Base-by-base conservation (phyloP, 306 rosid species). In the Trifolium pratense region DNA sequence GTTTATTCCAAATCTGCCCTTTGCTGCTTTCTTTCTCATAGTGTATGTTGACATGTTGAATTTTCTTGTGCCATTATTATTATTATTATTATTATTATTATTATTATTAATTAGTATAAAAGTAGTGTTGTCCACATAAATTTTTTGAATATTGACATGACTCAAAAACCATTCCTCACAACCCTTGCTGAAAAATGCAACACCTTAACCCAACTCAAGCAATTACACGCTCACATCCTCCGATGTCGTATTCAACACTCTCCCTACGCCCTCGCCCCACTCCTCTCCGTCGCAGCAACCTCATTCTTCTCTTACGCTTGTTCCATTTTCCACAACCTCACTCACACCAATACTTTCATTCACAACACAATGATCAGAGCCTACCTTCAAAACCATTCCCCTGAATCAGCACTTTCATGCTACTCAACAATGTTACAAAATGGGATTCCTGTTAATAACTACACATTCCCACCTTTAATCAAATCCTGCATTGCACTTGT, bases 321-420 rank as follows among this genome's bases (percentile, higher is more conserved):
- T 43, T 52, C 84, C 42, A 77, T 93, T 71, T 93, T 87, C 85
- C 45, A 52, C 6, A 80, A 84, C 78, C 85, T 81, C 57, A 60
- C 49, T 45, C 82, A 76, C 79, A 87, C 86, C 73, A 89, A 89
- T 74, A 85, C 85, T 23, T 90, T 91, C 89, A 86, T 85, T 75
- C 46, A 87, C 84, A 93, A 90, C 78, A 73, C 81, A 70, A 90
- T 93, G 96, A 87, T 93, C 85, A 75, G 93, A 77, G 83, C 87
- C 16, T 78, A 56, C 63, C 83, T 84, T 32, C 87, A 58, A 12
- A 20, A 77, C 13, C 69, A 16, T 9, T 78, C 92, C 90, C 36
- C 5, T 52, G 3, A 60, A 29, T 69, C 12, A 12, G 88, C 96
- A 3, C 15, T 91, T 9, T 63, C 66, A 0, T 89, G 88, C 76